Conservation (phyloP, 23 red algal species). For the Gracilaria domingensis region DNA sequence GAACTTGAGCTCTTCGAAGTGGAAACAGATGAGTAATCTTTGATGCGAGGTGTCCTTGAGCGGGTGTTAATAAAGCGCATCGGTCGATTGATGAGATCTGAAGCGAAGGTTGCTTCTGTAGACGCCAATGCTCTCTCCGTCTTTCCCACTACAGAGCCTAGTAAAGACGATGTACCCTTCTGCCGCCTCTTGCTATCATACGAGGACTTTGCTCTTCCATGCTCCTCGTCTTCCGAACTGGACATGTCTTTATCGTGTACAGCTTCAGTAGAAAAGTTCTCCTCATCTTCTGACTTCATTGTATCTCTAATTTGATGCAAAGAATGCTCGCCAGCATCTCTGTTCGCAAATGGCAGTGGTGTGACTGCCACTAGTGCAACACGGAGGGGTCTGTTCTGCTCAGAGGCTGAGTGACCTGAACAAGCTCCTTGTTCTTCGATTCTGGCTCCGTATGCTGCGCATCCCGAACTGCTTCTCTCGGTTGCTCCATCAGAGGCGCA, state of each 20-base stretch:
- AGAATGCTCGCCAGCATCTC: no score
- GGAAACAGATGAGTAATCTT: background rate
- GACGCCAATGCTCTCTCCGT: constrained; percentile 1
- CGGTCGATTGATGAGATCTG: constrained; percentile 3
- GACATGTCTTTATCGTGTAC: constrained; percentile 7
- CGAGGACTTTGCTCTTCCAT: background rate
- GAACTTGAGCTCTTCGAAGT: background rate
- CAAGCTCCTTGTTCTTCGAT: background rate
- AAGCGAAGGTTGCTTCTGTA: background rate
- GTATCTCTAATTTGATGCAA: background rate
- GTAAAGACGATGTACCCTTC: background rate
- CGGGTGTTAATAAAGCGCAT: constrained; percentile 13
- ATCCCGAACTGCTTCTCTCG: background rate
- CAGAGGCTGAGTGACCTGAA: background rate
- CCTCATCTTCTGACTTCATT: background rate
- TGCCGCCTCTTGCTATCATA: background rate
- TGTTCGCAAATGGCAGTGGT: background rate
- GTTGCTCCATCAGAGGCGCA: background rate
- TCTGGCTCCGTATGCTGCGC: background rate
- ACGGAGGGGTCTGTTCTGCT: background rate
- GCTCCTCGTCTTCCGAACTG: background rate
- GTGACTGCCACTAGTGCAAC: background rate
- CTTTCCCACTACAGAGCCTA: constrained; percentile 13
- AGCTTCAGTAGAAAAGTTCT: constrained; percentile 10
- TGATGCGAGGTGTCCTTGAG: constrained; percentile 10